Conservation (phyloP, 495 filamentous ascomycete species). For the Peziza echinospora region DNA sequence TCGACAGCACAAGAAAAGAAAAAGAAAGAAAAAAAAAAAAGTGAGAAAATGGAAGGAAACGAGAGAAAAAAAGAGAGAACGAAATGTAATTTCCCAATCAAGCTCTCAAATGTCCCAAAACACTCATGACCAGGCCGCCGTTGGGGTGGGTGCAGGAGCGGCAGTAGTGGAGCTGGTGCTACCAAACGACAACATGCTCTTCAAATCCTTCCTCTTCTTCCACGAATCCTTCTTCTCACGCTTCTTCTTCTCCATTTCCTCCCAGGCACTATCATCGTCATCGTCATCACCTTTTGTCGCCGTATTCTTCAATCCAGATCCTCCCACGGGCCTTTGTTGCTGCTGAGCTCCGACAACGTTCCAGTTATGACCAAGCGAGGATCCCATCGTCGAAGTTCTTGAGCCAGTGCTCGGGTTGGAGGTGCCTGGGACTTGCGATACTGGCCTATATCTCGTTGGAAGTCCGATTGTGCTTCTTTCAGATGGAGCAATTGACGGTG, state of each 20-base stretch:
- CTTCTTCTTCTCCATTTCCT: conserved; percentile 16
- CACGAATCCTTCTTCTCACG: conserved; percentile 17
- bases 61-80: conserved; percentile 7
- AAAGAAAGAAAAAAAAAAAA: conserved; percentile 9
- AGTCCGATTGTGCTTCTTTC: conserved; percentile 85
- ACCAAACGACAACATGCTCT: background rate
- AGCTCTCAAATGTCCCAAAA: background rate
- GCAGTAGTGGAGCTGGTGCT: no score
- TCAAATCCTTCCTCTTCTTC: conserved; percentile 10
- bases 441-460: conserved; percentile 79
- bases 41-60: conserved; percentile 2
- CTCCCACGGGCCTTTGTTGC: background rate
- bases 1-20: conserved; percentile 3
- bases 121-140: no score
- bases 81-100: conserved; percentile 3
- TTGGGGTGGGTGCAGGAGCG: no score
- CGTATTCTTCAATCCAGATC: background rate
- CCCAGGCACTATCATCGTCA: conserved; percentile 18
- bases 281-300: conserved; percentile 6
- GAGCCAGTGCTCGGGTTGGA: conserved; percentile 18
- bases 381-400: conserved; percentile 31
- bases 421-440: conserved; percentile 37
- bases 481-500: conserved; percentile 67
- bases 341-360: background rate
- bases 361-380: conserved; percentile 25